Base-by-base conservation (phyloP, 2,329 filamentous ascomycete species). In the Fusarium aywerte region DNA sequence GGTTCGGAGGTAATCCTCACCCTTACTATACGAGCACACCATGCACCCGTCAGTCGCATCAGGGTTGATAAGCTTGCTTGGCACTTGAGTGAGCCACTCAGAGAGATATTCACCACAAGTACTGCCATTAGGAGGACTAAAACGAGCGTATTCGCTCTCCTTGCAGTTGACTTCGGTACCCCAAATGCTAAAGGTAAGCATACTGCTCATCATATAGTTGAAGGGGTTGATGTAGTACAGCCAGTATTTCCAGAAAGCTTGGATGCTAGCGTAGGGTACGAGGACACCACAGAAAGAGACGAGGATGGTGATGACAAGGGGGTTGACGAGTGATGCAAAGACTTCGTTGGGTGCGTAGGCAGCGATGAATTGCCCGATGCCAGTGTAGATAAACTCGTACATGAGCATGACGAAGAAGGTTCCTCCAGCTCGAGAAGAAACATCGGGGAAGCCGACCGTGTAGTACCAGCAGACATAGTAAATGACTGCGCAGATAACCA, bases 211-310 rank as follows among this genome's bases (percentile, higher is more conserved):
- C 5, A 89, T 77, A 59, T 89, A 89, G 77, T 85, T 87, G 79
- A 88, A 89, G 0, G 86, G 87, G 68, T 89, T 85, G 16, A 87
- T 72, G 51, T 80, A 88, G 77, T 88, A 89, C 7, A 90, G 84
- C 87, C 88, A 91, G 66, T 84, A 84, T 23, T 81, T 79, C 91
- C 91, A 93, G 76, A 93, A 93, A 1, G 76, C 69, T 10, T 87
- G 85, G 21, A 93, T 82, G 25, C 84, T 82, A 0, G 71, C 71
- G 65, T 89, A 92, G 0, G 90, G 90, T 0, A 93, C 90, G 7
- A 92, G 81, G 2, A 93, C 89, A 64, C 91, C 91, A 69, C 90
- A 93, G 80, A 94, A 93, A 2, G 85, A 86, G 10, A 92, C 83
- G 4, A 92, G 80, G 38, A 87, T 75, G 72, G 83, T 81, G 55